Evolutionary conservation across 2,329 filamentous ascomycete genomes (phyloP).

Genomic region (Stemphylium beticola): DNA sequence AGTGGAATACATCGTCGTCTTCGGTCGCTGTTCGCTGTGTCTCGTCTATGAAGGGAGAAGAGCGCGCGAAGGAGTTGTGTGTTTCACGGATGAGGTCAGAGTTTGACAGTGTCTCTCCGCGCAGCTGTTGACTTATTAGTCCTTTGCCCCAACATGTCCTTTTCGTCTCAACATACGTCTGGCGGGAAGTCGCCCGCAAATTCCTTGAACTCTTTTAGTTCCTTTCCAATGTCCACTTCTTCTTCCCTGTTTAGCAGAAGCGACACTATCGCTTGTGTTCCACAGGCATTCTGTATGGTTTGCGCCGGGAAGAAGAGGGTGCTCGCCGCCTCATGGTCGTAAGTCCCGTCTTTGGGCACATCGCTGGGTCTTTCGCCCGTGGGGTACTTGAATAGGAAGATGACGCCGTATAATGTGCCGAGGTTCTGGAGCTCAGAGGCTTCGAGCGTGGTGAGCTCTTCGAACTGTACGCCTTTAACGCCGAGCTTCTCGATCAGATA

Average conservation of each 20-base stretch:
- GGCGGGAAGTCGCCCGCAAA: conserved; percentile 84
- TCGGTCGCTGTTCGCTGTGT: conserved; percentile 74
- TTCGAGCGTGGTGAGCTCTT: conserved; percentile 92
- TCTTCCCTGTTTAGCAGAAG: conserved; percentile 85
- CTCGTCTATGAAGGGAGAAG: conserved; percentile 92
- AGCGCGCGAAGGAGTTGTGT: conserved; percentile 89
- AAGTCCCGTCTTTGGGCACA: conserved; percentile 79
- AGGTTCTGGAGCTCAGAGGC: conserved; percentile 72
- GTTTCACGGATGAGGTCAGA: conserved; percentile 65
- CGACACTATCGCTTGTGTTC: conserved; percentile 91
- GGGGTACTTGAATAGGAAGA: conserved; percentile 98
- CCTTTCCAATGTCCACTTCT: conserved; percentile 73
- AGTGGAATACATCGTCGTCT: conserved; percentile 93
- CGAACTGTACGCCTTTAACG: conserved; percentile 92
- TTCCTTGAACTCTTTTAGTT: conserved; percentile 79
- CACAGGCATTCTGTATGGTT: conserved; percentile 98
- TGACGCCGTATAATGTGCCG: conserved; percentile 79
- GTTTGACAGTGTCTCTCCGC: conserved; percentile 74
- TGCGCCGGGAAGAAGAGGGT: conserved; percentile 92
- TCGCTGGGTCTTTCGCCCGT: conserved; percentile 70
- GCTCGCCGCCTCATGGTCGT: conserved; percentile 76
- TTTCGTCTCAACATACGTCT: conserved; percentile 47
- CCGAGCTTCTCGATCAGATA: conserved; percentile 92
- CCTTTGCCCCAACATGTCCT: neutral
- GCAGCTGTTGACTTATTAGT: conserved; percentile 56